phyloP scores from a whole-genome alignment of 1,284 basidiomycete species.

The Chalciporus sp. region DNA sequence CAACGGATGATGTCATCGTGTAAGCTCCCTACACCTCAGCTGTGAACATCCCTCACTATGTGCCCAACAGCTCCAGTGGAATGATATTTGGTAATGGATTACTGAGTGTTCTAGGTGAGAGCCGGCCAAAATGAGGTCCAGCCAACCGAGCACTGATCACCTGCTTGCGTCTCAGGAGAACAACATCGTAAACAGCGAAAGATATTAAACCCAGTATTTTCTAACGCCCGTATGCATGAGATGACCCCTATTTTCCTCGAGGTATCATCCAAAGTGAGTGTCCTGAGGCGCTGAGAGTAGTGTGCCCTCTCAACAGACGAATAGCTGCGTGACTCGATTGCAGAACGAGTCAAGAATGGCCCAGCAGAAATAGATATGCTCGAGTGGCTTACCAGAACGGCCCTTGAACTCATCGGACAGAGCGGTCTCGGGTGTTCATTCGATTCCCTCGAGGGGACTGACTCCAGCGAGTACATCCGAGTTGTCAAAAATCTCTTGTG shows the following conservation, averaged over 20 bases:
- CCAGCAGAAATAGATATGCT: conserved; percentile 44
- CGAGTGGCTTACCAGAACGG: conserved; percentile 48
- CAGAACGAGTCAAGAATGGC: conserved; percentile 3
- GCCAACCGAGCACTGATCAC: background rate
- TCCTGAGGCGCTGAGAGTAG: background rate
- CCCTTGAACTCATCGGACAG: conserved; percentile 50
- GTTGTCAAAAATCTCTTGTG: conserved; percentile 1
- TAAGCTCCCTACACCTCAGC: background rate
- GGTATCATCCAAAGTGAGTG: conserved; percentile 27
- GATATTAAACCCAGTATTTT: conserved; percentile 16
- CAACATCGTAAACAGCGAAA: conserved; percentile 48
- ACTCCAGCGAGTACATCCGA: background rate
- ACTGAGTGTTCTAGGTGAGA: background rate
- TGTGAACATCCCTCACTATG: background rate
- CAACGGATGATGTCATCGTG: background rate
- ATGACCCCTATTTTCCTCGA: conserved; percentile 44
- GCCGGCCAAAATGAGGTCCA: background rate
- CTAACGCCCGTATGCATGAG: conserved; percentile 41
- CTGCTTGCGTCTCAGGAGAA: conserved; percentile 33
- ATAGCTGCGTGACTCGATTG: conserved; percentile 7
- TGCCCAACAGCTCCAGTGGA: background rate
- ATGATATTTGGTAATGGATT: conserved; percentile 5
- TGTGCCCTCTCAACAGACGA: background rate
- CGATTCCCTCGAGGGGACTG: background rate
- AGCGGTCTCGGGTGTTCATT: conserved; percentile 38